phyloP scores from a whole-genome alignment of 768 basidiomycete species.

The Russula sp. region DNA sequence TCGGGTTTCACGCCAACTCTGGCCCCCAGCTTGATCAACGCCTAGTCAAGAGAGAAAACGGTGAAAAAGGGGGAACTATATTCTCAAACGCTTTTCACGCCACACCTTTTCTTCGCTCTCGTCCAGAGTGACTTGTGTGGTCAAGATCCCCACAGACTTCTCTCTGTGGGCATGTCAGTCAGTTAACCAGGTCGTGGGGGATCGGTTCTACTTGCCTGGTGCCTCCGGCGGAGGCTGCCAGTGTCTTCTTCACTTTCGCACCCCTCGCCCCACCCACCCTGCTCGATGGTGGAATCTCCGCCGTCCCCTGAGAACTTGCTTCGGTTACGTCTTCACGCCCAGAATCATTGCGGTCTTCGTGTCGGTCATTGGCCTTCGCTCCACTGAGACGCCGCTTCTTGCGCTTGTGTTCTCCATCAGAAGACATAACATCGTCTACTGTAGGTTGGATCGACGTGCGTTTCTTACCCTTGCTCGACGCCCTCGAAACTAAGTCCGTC shows the following conservation, averaged over 20 bases:
- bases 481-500: constrained; percentile 8
- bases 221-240: background rate
- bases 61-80: background rate
- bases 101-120: constrained; percentile 55
- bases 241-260: constrained; percentile 8
- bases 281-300: background rate
- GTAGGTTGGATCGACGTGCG: constrained; percentile 21
- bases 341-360: background rate
- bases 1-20: constrained; percentile 49
- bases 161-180: constrained; percentile 4
- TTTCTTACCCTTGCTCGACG: constrained; percentile 27
- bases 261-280: background rate
- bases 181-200: background rate
- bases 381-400: constrained; percentile 16
- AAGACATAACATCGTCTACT: constrained; percentile 5
- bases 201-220: constrained; percentile 2
- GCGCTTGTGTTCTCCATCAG: constrained; percentile 11
- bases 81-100: constrained; percentile 14
- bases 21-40: constrained; percentile 56
- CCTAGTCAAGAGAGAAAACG: constrained; percentile 32
- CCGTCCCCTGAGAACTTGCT: background rate
- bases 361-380: constrained; percentile 25
- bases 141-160: constrained; percentile 46
- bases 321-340: background rate
- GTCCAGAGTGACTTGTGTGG: constrained; percentile 54